A percentile compares a stretch with the other conserved stretches of the same genome.
phyloP scores from a whole-genome alignment of 345 rosid genomes.

The Heritiera littoralis region DNA sequence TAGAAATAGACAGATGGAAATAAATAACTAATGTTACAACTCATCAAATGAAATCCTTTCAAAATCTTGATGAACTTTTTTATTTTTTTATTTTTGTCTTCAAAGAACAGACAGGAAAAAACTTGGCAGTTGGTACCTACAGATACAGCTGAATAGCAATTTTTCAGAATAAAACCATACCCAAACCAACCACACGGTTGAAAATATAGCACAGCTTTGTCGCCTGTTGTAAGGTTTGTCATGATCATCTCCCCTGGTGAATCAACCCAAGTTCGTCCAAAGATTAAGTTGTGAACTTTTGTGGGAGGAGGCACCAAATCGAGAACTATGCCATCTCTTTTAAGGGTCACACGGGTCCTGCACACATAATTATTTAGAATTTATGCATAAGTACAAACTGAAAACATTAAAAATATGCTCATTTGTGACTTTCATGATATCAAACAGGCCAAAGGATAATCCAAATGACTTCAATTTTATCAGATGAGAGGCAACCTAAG shows the following conservation, averaged over 20 bases:
- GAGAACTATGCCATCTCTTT: conserved; percentile 69
- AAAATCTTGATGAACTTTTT: not conserved
- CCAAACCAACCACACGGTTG: conserved; percentile 89
- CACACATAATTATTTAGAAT: conserved; percentile 23
- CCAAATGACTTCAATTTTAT: not conserved
- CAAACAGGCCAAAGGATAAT: not conserved
- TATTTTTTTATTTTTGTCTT: not conserved
- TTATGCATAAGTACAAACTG: conserved; percentile 8
- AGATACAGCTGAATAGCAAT: not conserved
- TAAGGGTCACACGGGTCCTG: conserved; percentile 74
- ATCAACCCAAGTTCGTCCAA: conserved; percentile 85
- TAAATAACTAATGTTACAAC: not conserved
- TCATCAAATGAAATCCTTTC: conserved; percentile 4
- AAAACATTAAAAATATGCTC: not conserved
- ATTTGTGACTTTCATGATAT: not conserved
- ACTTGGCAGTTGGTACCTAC: not conserved
- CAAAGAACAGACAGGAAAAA: not conserved
- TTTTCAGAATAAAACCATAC: conserved; percentile 33
- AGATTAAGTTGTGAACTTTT: conserved; percentile 72
- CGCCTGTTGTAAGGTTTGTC: conserved; percentile 72
- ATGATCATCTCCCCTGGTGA: conserved; percentile 77
- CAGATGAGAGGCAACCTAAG: not conserved
- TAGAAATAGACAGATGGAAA: not conserved
- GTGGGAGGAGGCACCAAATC: conserved; percentile 83
- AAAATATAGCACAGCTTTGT: conserved; percentile 72